Conservation (phyloP, 148 eudicot genomes). For the Chenopodium berlandieri region DNA sequence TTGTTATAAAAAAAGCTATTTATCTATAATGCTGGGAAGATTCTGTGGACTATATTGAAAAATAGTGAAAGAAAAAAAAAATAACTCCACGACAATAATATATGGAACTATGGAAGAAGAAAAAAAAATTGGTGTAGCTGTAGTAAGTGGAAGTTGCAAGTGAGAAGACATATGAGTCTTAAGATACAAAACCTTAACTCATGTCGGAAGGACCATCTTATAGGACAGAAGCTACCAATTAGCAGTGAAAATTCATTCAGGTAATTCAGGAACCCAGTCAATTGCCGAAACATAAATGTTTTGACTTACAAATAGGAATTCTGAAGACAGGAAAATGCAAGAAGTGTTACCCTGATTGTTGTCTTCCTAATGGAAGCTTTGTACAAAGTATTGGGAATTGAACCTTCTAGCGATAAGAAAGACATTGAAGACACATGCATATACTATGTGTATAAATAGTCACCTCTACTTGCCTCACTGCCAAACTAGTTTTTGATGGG, state of each 20-base stretch:
- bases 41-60: not conserved
- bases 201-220: not conserved
- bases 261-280: not conserved
- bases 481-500: not conserved
- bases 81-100: no score
- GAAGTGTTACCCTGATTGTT: not conserved
- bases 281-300: not conserved
- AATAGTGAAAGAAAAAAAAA: not conserved
- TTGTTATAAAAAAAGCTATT: no score
- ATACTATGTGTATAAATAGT: no score
- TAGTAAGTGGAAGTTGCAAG: not conserved
- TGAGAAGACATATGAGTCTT: not conserved
- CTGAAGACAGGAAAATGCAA: not conserved
- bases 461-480: not conserved
- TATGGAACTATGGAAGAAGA: not conserved
- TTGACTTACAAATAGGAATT: not conserved
- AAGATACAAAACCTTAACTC: not conserved
- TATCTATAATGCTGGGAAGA: not conserved
- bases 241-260: not conserved
- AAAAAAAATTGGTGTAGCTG: not conserved
- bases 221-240: not conserved
- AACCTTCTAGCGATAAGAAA: not conserved
- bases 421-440: not conserved
- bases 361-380: not conserved
- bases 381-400: not conserved